Evolutionary conservation across 164 flowering plant species (phyloP), one percentile per base, ranked within the genome.

Genomic region (Vitis labrusca): DNA sequence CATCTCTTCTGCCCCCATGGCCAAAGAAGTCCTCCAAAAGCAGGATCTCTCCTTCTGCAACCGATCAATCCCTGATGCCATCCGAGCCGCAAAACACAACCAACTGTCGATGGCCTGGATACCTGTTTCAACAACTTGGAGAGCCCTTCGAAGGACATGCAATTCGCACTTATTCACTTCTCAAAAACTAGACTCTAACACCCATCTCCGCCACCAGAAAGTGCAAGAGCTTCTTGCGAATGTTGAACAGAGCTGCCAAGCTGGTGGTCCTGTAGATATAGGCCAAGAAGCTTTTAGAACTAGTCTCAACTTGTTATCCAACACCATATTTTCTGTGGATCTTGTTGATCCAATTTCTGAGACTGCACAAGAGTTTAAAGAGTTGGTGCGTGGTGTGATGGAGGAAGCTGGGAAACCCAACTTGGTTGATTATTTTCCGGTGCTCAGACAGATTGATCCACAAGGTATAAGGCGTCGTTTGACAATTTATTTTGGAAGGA

Each of bases 61-160:
- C 44, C 0, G 44, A 3, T 32, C 6, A 0, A 29, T 73, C 19
- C 61, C 76, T 2, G 71, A 73, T 37, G 59, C 63, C 0, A 7
- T 62, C 7, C 50, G 56, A n/a, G 37, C 37, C 2, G 5, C 6
- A 32, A 32, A 32, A 1, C 44, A 32, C 44, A 32, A 7, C 44
- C 6, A 32, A 32, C 44, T 32, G 44, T 32, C 44, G 6, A 50
- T 71, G 2, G 59, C 15, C 5, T 71, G 71, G 74, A 1, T 71
- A 10, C 75, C 74, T 16, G 44, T 66, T 9, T 56, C 44, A 10
- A 2, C 65, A 30, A 15, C 14, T 32, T 75, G 78, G 78, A 61
- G 78, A 37, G 70, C 64, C 57, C 71, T 73, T 10, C 44, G 82
- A 27, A 78, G 59, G 23, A 61, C 76, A n/a, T 69, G 71, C 67